phyloP scores from a whole-genome alignment of 352 stramenopile genomes.

The Globisporangium splendens region DNA sequence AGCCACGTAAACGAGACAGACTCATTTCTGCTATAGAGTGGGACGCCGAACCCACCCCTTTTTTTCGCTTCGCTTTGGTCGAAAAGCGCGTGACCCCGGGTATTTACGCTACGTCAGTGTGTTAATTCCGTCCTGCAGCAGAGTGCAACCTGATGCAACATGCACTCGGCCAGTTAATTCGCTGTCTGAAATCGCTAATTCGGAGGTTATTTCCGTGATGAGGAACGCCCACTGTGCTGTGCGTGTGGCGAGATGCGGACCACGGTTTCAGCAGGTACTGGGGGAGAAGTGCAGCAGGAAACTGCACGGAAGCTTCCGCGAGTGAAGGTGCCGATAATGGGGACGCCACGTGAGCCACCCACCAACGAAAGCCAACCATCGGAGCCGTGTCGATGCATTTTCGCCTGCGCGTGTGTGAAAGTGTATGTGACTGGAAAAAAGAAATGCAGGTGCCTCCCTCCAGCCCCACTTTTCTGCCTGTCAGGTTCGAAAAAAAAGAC shows the following conservation, averaged over 20 bases:
- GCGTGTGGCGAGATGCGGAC: neutral
- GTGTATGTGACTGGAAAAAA: neutral
- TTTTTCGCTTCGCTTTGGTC: neutral
- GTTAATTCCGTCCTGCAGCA: too few species aligned
- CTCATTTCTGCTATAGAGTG: neutral
- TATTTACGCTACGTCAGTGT: too few species aligned
- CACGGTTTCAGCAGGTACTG: neutral
- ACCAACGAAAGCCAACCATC: neutral
- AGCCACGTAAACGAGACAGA: neutral
- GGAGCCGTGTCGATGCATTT: neutral
- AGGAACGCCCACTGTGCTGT: neutral
- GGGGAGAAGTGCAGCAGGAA: neutral
- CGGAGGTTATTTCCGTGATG: too few species aligned
- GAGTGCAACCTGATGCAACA: too few species aligned
- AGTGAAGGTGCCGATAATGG: too few species aligned
- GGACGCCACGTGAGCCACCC: neutral
- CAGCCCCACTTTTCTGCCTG: neutral
- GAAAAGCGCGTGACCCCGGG: too few species aligned
- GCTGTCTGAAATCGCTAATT: too few species aligned
- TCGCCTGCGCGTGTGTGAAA: neutral
- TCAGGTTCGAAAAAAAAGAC: neutral
- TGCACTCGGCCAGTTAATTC: too few species aligned
- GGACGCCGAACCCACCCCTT: neutral
- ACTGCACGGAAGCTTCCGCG: neutral
- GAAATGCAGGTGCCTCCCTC: neutral